Evolutionary conservation across 1,284 basidiomycete genomes (phyloP).

Genomic region (Melampsora americana): DNA sequence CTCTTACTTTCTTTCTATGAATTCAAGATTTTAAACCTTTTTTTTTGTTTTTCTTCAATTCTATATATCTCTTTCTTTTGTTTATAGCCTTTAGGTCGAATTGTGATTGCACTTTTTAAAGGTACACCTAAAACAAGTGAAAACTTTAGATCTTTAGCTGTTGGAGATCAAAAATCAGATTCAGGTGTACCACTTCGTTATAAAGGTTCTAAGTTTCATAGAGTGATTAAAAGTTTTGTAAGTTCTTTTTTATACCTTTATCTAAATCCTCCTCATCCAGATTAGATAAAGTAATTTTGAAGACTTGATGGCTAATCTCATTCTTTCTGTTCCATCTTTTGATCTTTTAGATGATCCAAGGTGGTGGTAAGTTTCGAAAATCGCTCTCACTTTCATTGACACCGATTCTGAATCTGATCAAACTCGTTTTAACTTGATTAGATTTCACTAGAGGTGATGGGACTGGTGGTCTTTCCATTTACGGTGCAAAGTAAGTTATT

Average conservation of each 20-base stretch:
- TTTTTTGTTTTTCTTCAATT: background rate
- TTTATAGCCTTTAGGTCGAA: constrained; percentile 21
- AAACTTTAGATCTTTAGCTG: constrained; percentile 28
- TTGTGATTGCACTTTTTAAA: constrained; percentile 40
- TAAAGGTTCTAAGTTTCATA: constrained; percentile 41
- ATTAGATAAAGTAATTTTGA: background rate
- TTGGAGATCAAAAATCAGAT: constrained; percentile 13
- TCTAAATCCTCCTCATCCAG: background rate
- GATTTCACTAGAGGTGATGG: constrained; percentile 42
- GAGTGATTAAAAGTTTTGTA: constrained; percentile 41
- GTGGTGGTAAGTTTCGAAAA: constrained; percentile 32
- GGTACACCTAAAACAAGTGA: constrained; percentile 39
- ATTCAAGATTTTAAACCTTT: background rate
- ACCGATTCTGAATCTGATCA: background rate
- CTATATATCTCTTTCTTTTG: no score
- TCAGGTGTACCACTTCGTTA: constrained; percentile 17
- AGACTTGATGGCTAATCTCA: no score
- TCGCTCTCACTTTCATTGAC: background rate
- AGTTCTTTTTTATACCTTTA: background rate
- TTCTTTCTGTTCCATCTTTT: background rate
- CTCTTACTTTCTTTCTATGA: no score
- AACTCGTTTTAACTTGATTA: background rate
- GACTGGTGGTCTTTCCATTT: constrained; percentile 39
- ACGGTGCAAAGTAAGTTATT: constrained; percentile 27
- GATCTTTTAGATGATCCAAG: constrained; percentile 38